phyloP scores from a whole-genome alignment of 345 rosid species.

The Acer saccharum region DNA sequence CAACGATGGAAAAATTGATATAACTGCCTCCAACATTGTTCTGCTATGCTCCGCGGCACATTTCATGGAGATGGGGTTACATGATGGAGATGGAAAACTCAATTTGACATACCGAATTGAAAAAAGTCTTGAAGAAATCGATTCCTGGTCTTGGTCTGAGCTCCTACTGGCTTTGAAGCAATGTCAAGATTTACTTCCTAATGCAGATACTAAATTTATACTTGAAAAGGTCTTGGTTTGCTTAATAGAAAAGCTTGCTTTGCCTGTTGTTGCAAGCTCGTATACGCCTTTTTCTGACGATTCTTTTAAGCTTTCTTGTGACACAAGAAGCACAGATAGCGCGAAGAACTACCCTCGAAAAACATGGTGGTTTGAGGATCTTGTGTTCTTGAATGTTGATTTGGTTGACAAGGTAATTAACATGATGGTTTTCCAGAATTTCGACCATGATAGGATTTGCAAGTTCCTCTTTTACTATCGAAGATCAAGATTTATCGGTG shows the following conservation, averaged over 20 bases:
- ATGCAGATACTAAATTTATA: conserved; percentile 29
- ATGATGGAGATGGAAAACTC: conserved; percentile 10
- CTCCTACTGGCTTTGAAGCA: conserved; percentile 45
- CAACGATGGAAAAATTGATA: conserved; percentile 36
- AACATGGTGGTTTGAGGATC: conserved; percentile 56
- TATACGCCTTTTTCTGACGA: conserved; percentile 33
- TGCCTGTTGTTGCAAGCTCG: conserved; percentile 31
- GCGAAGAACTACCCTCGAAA: conserved; percentile 18
- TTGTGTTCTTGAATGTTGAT: conserved; percentile 36
- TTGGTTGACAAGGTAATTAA: conserved; percentile 34
- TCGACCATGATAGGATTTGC: conserved; percentile 31
- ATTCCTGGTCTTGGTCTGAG: conserved; percentile 60
- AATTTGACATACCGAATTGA: conserved; percentile 34
- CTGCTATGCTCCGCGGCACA: conserved; percentile 41
- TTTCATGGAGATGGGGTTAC: conserved; percentile 47
- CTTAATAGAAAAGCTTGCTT: conserved; percentile 32
- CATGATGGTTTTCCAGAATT: conserved; percentile 30
- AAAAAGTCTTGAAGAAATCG: conserved; percentile 39
- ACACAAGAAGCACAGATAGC: conserved; percentile 37
- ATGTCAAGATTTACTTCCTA: conserved; percentile 41
- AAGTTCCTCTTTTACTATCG: conserved; percentile 46
- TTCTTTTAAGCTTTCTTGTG: conserved; percentile 33
- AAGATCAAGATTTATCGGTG: conserved; percentile 29
- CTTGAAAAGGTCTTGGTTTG: conserved; percentile 38
- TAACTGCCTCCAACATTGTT: conserved; percentile 40